A percentile compares a stretch with the other conserved stretches of the same genome.
Conservation (phyloP, 2,329 filamentous ascomycete genomes). For the Chaetoscypha palmicola region DNA sequence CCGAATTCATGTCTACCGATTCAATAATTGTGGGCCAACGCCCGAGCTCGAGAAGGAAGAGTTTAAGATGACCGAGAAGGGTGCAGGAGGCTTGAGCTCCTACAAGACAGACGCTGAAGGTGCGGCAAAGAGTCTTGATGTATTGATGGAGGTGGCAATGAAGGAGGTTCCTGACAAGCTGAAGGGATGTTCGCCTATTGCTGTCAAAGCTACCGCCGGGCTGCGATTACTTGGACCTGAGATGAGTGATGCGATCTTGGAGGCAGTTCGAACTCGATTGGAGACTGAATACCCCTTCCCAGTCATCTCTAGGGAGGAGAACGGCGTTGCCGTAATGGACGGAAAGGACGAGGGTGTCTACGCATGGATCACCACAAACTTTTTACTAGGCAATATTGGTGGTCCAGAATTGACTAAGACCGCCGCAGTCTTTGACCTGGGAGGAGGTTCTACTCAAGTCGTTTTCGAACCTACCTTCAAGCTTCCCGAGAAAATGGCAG, state of each 20-base stretch:
- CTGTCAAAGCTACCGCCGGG: slow-evolving; percentile 97
- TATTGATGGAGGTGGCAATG: slow-evolving; percentile 80
- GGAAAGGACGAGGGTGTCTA: slow-evolving; percentile 96
- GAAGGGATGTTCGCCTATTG: slow-evolving; percentile 85
- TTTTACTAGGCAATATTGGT: slow-evolving; percentile 95
- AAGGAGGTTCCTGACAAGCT: slow-evolving; percentile 78
- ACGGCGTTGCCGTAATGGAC: slow-evolving; percentile 94
- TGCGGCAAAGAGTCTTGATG: slow-evolving; percentile 83
- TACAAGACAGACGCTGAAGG: slow-evolving; percentile 80
- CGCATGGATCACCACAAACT: slow-evolving; percentile 99
- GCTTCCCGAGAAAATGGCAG: slow-evolving; percentile 76
- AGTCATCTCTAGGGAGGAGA: slow-evolving; percentile 75
- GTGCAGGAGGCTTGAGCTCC: slow-evolving; percentile 68
- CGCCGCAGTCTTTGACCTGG: slow-evolving; percentile 91
- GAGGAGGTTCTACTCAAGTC: slow-evolving; percentile 95
- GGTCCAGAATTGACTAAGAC: slow-evolving; percentile 84
- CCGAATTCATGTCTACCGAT: slow-evolving; percentile 96
- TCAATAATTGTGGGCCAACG: slow-evolving; percentile 97
- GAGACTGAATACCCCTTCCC: slow-evolving; percentile 93
- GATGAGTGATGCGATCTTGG: slow-evolving; percentile 74
- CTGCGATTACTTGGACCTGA: slow-evolving; percentile 78
- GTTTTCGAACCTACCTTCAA: slow-evolving; percentile 96
- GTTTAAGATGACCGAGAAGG: slow-evolving; percentile 86
- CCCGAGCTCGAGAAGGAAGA: slow-evolving; percentile 88
- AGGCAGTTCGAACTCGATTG: slow-evolving; percentile 74